A percentile compares a stretch with the other conserved stretches of the same genome.
phyloP scores from a whole-genome alignment of 768 basidiomycete species.

The Tylopilus balloui region DNA sequence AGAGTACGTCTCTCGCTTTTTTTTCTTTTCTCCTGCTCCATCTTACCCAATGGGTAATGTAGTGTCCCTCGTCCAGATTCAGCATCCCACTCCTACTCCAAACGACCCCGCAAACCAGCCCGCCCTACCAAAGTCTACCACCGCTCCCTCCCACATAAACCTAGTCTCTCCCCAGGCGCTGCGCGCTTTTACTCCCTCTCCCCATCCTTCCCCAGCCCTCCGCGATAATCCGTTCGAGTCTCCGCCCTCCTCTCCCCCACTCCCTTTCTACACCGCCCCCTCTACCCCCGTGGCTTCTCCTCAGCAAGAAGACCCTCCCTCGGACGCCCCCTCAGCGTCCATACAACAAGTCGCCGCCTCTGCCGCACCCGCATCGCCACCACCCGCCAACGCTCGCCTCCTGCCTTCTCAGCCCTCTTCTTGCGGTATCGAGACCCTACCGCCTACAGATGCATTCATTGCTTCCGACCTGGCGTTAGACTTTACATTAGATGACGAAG shows the following conservation, averaged over 20 bases:
- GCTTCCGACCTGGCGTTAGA: slow-evolving; percentile 33
- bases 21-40: not conserved
- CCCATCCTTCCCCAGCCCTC: slow-evolving; percentile 32
- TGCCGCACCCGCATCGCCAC: slow-evolving; percentile 22
- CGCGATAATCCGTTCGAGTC: slow-evolving; percentile 36
- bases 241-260: slow-evolving; percentile 36
- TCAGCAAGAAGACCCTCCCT: slow-evolving; percentile 35
- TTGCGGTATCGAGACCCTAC: slow-evolving; percentile 27
- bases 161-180: slow-evolving; percentile 32
- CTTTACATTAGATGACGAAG: slow-evolving; percentile 67
- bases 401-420: slow-evolving; percentile 24
- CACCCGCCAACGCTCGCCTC: slow-evolving; percentile 20
- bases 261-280: slow-evolving; percentile 47
- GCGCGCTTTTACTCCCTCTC: slow-evolving; percentile 26
- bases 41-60: slow-evolving; percentile 27
- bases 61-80: slow-evolving; percentile 32
- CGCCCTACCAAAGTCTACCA: slow-evolving; percentile 11
- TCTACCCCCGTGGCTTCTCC: slow-evolving; percentile 42
- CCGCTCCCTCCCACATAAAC: slow-evolving; percentile 34
- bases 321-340: slow-evolving; percentile 17
- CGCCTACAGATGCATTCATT: slow-evolving; percentile 23
- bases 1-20: slow-evolving; percentile 22
- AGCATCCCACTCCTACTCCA: slow-evolving; percentile 18
- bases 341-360: slow-evolving; percentile 18
- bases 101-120: slow-evolving; percentile 12